A percentile compares a stretch with the other conserved stretches of the same genome.
Conservation (phyloP, 2,329 filamentous ascomycete genomes). For the Nothophaeocryptopus gaeumannii region DNA sequence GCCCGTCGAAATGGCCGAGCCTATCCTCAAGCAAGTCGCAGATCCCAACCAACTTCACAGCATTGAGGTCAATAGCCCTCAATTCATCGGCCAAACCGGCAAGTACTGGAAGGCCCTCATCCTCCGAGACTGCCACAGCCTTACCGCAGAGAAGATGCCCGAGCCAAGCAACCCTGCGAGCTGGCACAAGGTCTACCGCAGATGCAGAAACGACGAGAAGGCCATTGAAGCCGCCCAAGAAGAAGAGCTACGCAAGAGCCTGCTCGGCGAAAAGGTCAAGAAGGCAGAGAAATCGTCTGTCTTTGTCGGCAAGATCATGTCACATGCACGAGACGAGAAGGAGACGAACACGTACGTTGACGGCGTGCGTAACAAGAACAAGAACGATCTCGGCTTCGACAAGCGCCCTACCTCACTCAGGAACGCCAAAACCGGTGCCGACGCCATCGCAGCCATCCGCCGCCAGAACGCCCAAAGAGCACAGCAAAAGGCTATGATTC, state of each 20-base stretch:
- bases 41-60: slow-evolving; percentile 68
- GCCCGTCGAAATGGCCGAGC: slow-evolving; percentile 62
- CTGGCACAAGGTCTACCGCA: slow-evolving; percentile 74
- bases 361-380: slow-evolving; percentile 15
- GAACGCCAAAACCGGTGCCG: slow-evolving; percentile 19
- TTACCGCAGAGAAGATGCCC: slow-evolving; percentile 54
- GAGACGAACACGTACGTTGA: slow-evolving; percentile 19
- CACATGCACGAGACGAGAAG: slow-evolving; percentile 17
- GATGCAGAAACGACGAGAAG: slow-evolving; percentile 42
- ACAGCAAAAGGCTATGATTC: slow-evolving; percentile 13
- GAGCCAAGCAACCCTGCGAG: slow-evolving; percentile 63
- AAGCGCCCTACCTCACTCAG: slow-evolving; percentile 10
- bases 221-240: slow-evolving; percentile 34
- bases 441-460: slow-evolving; percentile 25
- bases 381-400: not conserved
- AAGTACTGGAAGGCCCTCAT: slow-evolving; percentile 81
- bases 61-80: slow-evolving; percentile 73
- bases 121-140: slow-evolving; percentile 68
- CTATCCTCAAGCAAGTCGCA: slow-evolving; percentile 69
- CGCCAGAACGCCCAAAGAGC: slow-evolving; percentile 18
- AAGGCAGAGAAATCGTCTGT: slow-evolving; percentile 54
- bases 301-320: slow-evolving; percentile 25
- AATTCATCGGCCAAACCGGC: slow-evolving; percentile 65
- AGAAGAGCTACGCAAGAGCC: slow-evolving; percentile 46
- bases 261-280: slow-evolving; percentile 58